These are phyloP conservation scores for Citrus sp. DNA, from an alignment of 345 rosid species.

Conservation along the genomic window DNA sequence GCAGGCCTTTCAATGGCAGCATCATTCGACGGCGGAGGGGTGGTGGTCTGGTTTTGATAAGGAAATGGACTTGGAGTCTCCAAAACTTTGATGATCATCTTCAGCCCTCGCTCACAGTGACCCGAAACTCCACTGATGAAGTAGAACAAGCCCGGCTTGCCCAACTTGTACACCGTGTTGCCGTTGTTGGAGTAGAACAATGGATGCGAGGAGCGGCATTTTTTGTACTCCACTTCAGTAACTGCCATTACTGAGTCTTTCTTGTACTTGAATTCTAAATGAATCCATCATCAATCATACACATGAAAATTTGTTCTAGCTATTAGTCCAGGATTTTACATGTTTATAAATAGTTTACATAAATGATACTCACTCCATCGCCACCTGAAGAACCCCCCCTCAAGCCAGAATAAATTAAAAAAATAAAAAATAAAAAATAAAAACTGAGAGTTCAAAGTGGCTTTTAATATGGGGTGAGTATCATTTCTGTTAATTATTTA, in stretches of 20 bases:
- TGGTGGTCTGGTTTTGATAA: conserved; percentile 8
- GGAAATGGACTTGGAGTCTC: conserved; percentile 32
- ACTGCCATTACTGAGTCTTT: conserved; percentile 59
- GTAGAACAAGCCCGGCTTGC: conserved; percentile 54
- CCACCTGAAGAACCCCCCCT: too few relatives aligned
- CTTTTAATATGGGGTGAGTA: too few relatives aligned
- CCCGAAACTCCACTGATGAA: conserved; percentile 60
- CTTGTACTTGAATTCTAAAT: conserved; percentile 45
- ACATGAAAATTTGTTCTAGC: background rate
- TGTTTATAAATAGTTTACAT: too few relatives aligned
- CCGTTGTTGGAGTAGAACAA: conserved; percentile 55
- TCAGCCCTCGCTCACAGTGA: conserved; percentile 60
- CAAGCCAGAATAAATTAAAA: background rate
- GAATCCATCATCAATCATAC: background rate
- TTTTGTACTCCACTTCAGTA: conserved; percentile 60
- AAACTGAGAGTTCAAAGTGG: too few relatives aligned
- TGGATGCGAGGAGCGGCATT: conserved; percentile 48
- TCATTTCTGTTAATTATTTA: too few relatives aligned
- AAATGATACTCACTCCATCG: too few relatives aligned
- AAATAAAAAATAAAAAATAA: background rate
- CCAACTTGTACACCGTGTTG: conserved; percentile 35
- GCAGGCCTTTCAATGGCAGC: background rate
- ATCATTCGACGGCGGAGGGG: background rate
- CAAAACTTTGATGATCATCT: conserved; percentile 71
- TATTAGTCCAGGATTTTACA: too few relatives aligned